These are phyloP conservation scores for Heliamphora pulchella DNA, from an alignment of 179 eudicot species.

Conservation along the genomic window DNA sequence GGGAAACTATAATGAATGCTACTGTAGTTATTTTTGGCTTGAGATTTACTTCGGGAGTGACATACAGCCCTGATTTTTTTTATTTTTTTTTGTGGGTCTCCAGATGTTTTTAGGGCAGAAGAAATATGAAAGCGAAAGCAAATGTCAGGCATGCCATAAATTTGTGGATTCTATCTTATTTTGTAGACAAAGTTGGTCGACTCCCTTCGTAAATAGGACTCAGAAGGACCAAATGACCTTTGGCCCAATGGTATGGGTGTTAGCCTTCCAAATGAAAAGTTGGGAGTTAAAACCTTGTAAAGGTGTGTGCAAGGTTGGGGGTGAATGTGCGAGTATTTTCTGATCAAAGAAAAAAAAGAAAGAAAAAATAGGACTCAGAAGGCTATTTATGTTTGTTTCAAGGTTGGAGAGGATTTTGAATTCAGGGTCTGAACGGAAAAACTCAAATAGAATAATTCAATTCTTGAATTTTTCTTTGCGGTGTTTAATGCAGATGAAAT, in stretches of 20 bases:
- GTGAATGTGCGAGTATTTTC: too few species aligned
- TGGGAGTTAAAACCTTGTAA: too few species aligned
- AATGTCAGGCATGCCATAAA: not conserved
- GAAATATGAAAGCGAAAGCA: not conserved
- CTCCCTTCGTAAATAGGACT: not conserved
- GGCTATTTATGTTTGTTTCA: not conserved
- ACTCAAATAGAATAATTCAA: not conserved
- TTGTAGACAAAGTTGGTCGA: not conserved
- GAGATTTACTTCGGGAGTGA: not conserved
- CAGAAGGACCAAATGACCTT: too few species aligned
- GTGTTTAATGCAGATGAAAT: not conserved
- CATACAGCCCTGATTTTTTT: not conserved
- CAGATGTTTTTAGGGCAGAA: not conserved
- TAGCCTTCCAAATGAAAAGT: too few species aligned
- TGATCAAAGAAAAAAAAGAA: too few species aligned
- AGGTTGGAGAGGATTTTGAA: not conserved
- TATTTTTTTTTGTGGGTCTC: not conserved
- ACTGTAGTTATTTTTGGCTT: not conserved
- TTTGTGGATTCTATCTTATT: not conserved
- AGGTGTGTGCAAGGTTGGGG: too few species aligned
- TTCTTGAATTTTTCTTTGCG: not conserved
- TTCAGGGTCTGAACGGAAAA: not conserved
- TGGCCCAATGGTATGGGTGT: too few species aligned
- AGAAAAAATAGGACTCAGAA: too few species aligned
- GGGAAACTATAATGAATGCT: not conserved